Base-by-base conservation (phyloP, 768 basidiomycete species). In the Termitomyces sp. region DNA sequence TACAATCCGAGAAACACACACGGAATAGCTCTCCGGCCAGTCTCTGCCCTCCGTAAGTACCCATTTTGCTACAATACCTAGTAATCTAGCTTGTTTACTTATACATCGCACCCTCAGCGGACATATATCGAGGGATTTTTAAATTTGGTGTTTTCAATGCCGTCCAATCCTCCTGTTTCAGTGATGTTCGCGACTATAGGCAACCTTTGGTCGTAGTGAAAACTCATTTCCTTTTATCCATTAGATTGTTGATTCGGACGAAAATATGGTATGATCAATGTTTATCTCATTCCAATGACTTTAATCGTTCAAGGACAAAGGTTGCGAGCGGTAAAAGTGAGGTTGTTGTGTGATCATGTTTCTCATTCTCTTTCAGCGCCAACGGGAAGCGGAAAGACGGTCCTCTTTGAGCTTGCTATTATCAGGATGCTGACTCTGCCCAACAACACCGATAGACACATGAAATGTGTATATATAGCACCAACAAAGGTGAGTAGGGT, bases 311-410 rank as follows among this genome's bases (percentile, higher is more conserved):
- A 15, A 15, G 11, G 7, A 56, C 25, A n/a, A 31, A 92, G 90
- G 84, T 91, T 51, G 78, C 91, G 43, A 89, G 87, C 62, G 88
- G 85, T 89, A 68, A 35, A 64, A 10, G 49, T 52, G 9, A 40
- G 22, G 22, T 23, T 46, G 23, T 5, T 18, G 44, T 27, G 13
- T 15, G 35, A 20, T 35, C 0, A 7, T 16, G 27, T 52, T 31
- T 22, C 36, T 64, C 46, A 48, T 44, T 56, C 27, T 41, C 41
- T 31, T 10, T n/a, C 64, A 93, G 95, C 96, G 2, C 97, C 97
- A 0, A 98, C 97, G 13, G 94, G 95, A 27, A 91, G 92, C 48
- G 97, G 97, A 27, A 98, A 98, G 70, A 99, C 97, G 0, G 92
- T 89, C 9, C 71, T 98, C 27, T 99, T 98, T 61, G 97, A 99